phyloP scores from a whole-genome alignment of 495 filamentous ascomycete species.

The Parathielavia appendiculata region DNA sequence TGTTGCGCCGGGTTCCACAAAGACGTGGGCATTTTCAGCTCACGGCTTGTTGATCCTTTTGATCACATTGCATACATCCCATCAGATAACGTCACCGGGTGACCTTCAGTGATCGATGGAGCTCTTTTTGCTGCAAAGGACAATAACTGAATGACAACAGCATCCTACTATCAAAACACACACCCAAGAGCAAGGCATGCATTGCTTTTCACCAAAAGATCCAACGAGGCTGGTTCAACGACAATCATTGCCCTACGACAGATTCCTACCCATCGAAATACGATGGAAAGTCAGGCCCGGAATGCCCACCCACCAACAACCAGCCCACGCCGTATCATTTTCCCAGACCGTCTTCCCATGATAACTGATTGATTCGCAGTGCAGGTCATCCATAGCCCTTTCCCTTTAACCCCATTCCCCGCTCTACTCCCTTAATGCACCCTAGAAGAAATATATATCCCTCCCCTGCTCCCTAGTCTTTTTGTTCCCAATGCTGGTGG shows the following conservation, averaged over 20 bases:
- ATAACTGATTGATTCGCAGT: background rate
- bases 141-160: too few relatives aligned
- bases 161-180: too few relatives aligned
- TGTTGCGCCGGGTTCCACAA: too few relatives aligned
- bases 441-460: background rate
- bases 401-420: background rate
- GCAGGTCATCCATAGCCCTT: slow-evolving; percentile 9
- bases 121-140: too few relatives aligned
- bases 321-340: background rate
- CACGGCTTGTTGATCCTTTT: too few relatives aligned
- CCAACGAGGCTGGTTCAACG: background rate
- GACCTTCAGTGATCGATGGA: too few relatives aligned
- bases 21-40: too few relatives aligned
- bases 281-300: background rate
- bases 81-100: too few relatives aligned
- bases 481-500: too few relatives aligned
- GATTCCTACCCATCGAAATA: background rate
- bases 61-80: too few relatives aligned
- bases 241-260: slow-evolving; percentile 4
- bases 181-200: too few relatives aligned
- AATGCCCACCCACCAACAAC: background rate
- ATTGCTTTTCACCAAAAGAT: too few relatives aligned
- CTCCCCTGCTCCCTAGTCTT: background rate
- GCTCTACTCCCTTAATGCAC: slow-evolving; percentile 1
- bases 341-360: background rate